phyloP scores from a whole-genome alignment of 768 basidiomycete species.

The Rhizopogon rudus region DNA sequence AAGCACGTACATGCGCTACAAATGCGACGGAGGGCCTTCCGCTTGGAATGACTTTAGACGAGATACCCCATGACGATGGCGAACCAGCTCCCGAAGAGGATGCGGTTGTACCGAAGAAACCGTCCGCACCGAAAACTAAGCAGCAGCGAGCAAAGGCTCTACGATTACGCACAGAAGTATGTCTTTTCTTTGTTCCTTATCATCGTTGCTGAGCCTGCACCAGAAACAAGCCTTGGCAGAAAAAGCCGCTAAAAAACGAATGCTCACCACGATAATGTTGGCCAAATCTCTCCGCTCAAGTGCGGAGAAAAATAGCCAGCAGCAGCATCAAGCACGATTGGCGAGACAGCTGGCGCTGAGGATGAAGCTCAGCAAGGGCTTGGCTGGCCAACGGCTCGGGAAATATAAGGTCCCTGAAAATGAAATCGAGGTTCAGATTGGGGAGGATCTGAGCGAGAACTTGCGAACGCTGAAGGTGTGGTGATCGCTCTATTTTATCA shows the following conservation, averaged over 20 bases:
- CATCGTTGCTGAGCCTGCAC: background rate
- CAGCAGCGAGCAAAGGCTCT: conserved; percentile 68
- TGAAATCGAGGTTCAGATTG: conserved; percentile 79
- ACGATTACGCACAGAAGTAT: conserved; percentile 58
- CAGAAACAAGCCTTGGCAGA: conserved; percentile 66
- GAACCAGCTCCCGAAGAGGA: conserved; percentile 28
- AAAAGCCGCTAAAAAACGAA: conserved; percentile 52
- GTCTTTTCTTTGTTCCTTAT: conserved; percentile 8
- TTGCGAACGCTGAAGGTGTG: conserved; percentile 78
- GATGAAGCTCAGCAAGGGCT: conserved; percentile 55
- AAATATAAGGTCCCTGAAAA: conserved; percentile 70
- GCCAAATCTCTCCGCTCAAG: conserved; percentile 48
- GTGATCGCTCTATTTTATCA: background rate
- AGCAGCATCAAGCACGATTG: conserved; percentile 32
- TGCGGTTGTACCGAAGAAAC: conserved; percentile 32
- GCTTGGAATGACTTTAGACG: conserved; percentile 64
- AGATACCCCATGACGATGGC: conserved; percentile 35
- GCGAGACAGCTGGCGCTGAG: conserved; percentile 37
- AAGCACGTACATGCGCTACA: conserved; percentile 33
- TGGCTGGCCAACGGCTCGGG: conserved; percentile 73
- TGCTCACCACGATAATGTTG: conserved; percentile 53
- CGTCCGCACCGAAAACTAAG: conserved; percentile 48
- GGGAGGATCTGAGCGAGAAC: conserved; percentile 85
- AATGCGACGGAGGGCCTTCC: conserved; percentile 35
- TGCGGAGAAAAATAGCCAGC: conserved; percentile 28